phyloP scores from a whole-genome alignment of 179 eudicot species.

The Silene coronaria region DNA sequence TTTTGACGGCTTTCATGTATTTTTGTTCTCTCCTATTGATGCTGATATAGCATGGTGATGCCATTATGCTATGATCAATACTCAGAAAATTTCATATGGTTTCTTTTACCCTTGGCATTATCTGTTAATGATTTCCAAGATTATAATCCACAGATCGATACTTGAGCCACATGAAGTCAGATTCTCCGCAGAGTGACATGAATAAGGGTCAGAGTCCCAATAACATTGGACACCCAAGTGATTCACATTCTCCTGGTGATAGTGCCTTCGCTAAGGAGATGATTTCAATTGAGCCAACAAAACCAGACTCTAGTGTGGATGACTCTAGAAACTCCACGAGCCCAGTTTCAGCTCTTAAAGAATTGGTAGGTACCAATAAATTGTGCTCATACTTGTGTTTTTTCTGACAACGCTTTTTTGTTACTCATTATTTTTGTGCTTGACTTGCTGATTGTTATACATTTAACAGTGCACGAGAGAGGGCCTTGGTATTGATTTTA shows the following conservation, averaged over 20 bases:
- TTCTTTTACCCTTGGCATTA: neutral
- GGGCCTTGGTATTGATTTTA: conserved; percentile 64
- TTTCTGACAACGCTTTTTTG: neutral
- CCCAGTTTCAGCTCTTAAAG: conserved; percentile 57
- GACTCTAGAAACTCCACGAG: conserved; percentile 45
- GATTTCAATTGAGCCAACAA: conserved; percentile 33
- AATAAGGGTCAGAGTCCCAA: conserved; percentile 40
- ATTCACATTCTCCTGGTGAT: conserved; percentile 46
- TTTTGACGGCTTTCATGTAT: no score
- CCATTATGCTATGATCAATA: neutral
- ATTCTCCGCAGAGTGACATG: conserved; percentile 48
- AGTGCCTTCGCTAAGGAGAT: conserved; percentile 37
- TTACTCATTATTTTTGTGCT: neutral
- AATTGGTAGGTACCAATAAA: conserved; percentile 43
- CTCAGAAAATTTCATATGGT: neutral
- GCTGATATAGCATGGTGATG: no score
- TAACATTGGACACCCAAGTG: conserved; percentile 39
- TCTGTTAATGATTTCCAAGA: conserved; percentile 15
- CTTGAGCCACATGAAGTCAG: conserved; percentile 48
- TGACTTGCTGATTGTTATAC: conserved; percentile 13
- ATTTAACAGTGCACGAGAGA: conserved; percentile 56
- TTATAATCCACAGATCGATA: conserved; percentile 57
- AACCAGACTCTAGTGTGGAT: conserved; percentile 21
- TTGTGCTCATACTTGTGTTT: neutral
- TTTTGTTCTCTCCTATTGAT: no score